phyloP scores from a whole-genome alignment of 2,329 filamentous ascomycete genomes.

The Colletotrichum liaoningense region DNA sequence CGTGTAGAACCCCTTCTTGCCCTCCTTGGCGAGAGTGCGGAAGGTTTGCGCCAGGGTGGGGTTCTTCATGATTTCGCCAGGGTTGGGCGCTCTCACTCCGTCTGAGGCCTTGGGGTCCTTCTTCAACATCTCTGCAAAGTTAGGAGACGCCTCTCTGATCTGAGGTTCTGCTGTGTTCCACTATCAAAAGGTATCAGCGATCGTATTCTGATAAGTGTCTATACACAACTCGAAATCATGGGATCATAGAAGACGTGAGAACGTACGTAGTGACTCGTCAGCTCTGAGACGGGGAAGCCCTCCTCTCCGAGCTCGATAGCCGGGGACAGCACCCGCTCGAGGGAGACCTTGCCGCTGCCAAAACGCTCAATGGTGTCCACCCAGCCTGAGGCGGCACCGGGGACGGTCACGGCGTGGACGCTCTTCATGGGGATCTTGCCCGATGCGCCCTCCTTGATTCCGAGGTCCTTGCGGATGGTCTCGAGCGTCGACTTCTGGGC shows the following conservation, averaged over 20 bases:
- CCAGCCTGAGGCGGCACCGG: constrained; percentile 94
- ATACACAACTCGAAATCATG: too few species aligned
- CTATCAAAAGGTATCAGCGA: constrained; percentile 54
- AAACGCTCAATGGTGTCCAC: constrained; percentile 88
- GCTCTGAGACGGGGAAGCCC: constrained; percentile 89
- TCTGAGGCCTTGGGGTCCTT: constrained; percentile 73
- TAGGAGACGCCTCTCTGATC: constrained; percentile 82
- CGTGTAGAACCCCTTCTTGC: constrained; percentile 91
- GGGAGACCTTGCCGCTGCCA: constrained; percentile 83
- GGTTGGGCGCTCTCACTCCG: constrained; percentile 78
- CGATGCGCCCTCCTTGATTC: constrained; percentile 66
- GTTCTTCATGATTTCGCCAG: constrained; percentile 92
- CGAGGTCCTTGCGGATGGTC: constrained; percentile 75
- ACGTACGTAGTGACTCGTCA: constrained; percentile 76
- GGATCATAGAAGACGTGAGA: too few species aligned
- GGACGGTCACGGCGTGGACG: constrained; percentile 86
- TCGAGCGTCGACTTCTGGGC: constrained; percentile 77
- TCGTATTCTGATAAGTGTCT: background rate
- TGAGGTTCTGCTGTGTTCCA: constrained; percentile 75
- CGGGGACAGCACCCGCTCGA: constrained; percentile 83
- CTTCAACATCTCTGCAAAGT: constrained; percentile 89
- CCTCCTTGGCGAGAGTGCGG: constrained; percentile 79
- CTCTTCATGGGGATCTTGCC: constrained; percentile 78
- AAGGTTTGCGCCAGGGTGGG: constrained; percentile 86
- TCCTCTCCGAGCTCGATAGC: constrained; percentile 88